Conservation (phyloP, 257 asterid genomes). For the Osmanthus fragrans region DNA sequence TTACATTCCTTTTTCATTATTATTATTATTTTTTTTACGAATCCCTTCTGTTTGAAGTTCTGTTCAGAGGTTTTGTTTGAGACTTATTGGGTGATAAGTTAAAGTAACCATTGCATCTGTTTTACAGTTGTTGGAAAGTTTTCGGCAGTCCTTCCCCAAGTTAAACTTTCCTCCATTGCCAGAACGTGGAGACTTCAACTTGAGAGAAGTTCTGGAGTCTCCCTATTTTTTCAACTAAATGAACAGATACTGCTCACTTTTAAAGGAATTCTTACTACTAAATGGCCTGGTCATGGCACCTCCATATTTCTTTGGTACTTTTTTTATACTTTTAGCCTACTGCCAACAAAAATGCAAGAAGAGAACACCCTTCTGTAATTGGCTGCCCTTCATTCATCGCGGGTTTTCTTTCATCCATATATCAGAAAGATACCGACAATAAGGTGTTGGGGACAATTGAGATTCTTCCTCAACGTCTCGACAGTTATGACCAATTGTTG, state of each 20-base stretch:
- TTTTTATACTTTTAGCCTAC: neutral
- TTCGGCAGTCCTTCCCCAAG: slow-evolving; percentile 65
- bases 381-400: neutral
- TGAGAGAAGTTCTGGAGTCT: slow-evolving; percentile 76
- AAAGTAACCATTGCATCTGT: neutral
- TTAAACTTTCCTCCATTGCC: slow-evolving; percentile 82
- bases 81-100: neutral
- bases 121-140: slow-evolving; percentile 67
- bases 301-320: neutral
- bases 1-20: neutral
- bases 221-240: slow-evolving; percentile 90
- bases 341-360: slow-evolving; percentile 4
- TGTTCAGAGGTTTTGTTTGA: neutral
- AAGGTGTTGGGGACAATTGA: slow-evolving; percentile 1
- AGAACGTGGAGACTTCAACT: slow-evolving; percentile 85
- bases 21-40: no score
- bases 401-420: slow-evolving; percentile 6
- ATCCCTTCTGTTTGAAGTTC: neutral
- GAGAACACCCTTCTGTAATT: neutral
- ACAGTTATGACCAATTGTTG: neutral
- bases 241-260: slow-evolving; percentile 21
- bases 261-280: slow-evolving; percentile 10
- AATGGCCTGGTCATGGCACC: slow-evolving; percentile 6
- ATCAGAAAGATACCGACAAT: slow-evolving; percentile 1
- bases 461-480: neutral